Evolutionary conservation across 2,329 filamentous ascomycete genomes (phyloP), one percentile per base, ranked within the genome.

Genomic region (Cladosporium cucumerinum): DNA sequence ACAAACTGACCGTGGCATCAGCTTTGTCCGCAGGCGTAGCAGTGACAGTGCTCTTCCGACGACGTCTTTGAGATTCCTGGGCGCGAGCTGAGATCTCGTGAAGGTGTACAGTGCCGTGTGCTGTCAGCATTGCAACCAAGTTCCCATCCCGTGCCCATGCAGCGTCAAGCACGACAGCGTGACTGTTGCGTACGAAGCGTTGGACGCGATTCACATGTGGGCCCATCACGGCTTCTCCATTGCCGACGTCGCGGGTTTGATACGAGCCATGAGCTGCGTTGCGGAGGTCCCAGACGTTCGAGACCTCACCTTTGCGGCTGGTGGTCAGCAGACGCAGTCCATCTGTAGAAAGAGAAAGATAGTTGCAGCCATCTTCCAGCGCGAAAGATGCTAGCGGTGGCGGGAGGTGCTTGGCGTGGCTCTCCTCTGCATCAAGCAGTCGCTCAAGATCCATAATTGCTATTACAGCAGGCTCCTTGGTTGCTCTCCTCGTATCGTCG

Each of bases 101-200:
- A 51, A 98, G 86, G 78, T 99, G 95, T 12, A 97, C 88, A 10
- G 95, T 99, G n/a, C 94, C 93, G 70, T 93, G 91, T 72, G 96
- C 92, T 0, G 95, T 98, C 28, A 97, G 87, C 79, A 99, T 88
- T 1, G 93, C 94, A 46, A 96, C 80, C 65, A 91, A 89, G 74
- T 96, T 91, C 25, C 91, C 92, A 64, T 89, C 88, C 3, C 91
- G 91, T 63, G 86, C 89, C 95, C 95, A 99, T 3, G 88, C 87
- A 49, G 97, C 91, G 73, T 97, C 94, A 25, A 97, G 86, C 63
- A 98, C 92, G 62, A 91, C 90, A 3, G 95, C 92, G 57, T 94
- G 90, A 1, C 94, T 98, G 86, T 97, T 90, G 48, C 95, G 88
- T 23, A 92, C 91, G 74, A 96, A 97, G 66, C 93, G 88, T 8